A percentile compares a stretch with the other conserved stretches of the same genome.
Evolutionary conservation across 371 early-diverging fungal genomes (phyloP).

Genomic region (Syncephalastrum monosporum): DNA sequence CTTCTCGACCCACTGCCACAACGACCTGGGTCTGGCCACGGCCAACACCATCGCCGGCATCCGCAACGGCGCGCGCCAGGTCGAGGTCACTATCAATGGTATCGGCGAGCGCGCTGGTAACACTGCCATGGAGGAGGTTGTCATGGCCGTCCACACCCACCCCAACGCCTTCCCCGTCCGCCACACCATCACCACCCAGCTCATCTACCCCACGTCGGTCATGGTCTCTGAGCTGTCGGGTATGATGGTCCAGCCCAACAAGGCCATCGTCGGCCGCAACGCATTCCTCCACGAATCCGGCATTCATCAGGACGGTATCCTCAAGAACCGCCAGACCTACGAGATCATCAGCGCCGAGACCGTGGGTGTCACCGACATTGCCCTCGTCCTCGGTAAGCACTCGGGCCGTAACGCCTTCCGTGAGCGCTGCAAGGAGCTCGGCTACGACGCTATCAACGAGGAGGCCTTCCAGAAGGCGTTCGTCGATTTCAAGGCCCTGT

Average conservation of each 20-base stretch:
- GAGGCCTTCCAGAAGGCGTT: slow-evolving; percentile 79
- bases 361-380: slow-evolving; percentile 83
- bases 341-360: slow-evolving; percentile 94
- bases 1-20: slow-evolving; percentile 96
- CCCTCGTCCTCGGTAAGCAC: slow-evolving; percentile 92
- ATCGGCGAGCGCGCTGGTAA: slow-evolving; percentile 99
- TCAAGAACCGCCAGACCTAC: slow-evolving; percentile 92
- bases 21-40: slow-evolving; percentile 95
- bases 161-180: slow-evolving; percentile 81
- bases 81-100: slow-evolving; percentile 96
- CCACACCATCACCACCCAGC: slow-evolving; percentile 85
- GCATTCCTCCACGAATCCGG: slow-evolving; percentile 98
- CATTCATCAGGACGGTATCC: slow-evolving; percentile 97
- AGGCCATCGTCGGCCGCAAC: slow-evolving; percentile 96
- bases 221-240: slow-evolving; percentile 87
- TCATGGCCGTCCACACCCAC: slow-evolving; percentile 93
- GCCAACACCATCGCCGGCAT: slow-evolving; percentile 94
- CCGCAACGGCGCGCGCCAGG: slow-evolving; percentile 89
- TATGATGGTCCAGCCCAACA: slow-evolving; percentile 95
- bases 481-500: slow-evolving; percentile 84
- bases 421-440: slow-evolving; percentile 75
- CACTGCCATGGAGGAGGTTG: slow-evolving; percentile 93
- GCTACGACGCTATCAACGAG: slow-evolving; percentile 65
- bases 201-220: slow-evolving; percentile 84
- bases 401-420: slow-evolving; percentile 95